Conservation (phyloP, 2,329 filamentous ascomycete species). For the Ceratocystiopsis sp. region DNA sequence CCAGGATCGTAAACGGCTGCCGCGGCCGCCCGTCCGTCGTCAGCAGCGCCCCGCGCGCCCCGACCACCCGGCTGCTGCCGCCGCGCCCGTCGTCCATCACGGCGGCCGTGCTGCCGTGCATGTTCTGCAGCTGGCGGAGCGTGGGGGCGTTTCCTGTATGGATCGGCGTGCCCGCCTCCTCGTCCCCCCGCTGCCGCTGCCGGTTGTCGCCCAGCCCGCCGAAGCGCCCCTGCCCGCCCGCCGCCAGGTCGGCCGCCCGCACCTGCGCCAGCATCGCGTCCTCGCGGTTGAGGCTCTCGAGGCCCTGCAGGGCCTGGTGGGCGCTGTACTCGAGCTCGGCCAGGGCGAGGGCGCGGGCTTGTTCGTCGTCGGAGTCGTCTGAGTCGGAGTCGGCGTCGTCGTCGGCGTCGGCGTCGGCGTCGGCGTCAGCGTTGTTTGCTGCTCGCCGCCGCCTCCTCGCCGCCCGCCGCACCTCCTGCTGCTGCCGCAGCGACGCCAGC, state of each 20-base stretch:
- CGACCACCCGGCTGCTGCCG: constrained; percentile 9
- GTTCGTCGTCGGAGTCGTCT: constrained; percentile 64
- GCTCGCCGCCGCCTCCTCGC: constrained; percentile 6
- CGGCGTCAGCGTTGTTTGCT: neutral
- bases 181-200: constrained; percentile 11
- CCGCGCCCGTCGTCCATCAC: constrained; percentile 3
- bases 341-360: constrained; percentile 62
- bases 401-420: neutral
- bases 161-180: constrained; percentile 37
- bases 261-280: constrained; percentile 64
- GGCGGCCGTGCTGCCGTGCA: constrained; percentile 19
- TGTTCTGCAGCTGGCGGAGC: constrained; percentile 32
- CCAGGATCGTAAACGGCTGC: constrained; percentile 76
- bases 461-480: constrained; percentile 16
- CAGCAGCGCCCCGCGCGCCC: constrained; percentile 47
- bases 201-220: constrained; percentile 1
- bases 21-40: constrained; percentile 68
- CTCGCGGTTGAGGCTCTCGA: constrained; percentile 81
- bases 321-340: constrained; percentile 56
- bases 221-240: constrained; percentile 11
- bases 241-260: constrained; percentile 33
- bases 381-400: constrained; percentile 18
- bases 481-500: constrained; percentile 40
- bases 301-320: constrained; percentile 66
- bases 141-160: too few relatives aligned